Percentiles rank a stretch among this genome's conserved stretches.
phyloP scores from a whole-genome alignment of 2,329 filamentous ascomycete genomes.

The Claviceps monticola region DNA sequence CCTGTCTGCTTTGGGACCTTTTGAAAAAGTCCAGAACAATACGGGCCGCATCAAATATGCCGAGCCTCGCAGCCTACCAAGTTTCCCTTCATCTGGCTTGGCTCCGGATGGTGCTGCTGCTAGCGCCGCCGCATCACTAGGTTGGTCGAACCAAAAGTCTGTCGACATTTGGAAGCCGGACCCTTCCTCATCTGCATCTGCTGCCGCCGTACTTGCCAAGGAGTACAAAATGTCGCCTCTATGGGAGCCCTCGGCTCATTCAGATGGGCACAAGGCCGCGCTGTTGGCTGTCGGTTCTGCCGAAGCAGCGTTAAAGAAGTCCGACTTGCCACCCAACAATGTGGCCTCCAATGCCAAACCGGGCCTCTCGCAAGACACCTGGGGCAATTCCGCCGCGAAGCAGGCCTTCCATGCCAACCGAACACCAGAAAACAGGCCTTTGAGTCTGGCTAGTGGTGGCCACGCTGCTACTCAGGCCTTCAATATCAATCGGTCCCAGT shows the following conservation, averaged over 20 bases:
- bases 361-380: conserved; percentile 19
- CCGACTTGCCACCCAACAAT: neutral
- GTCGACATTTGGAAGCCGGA: conserved; percentile 54
- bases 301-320: conserved; percentile 16
- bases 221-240: conserved; percentile 31
- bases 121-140: conserved; percentile 59
- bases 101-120: conserved; percentile 45
- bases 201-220: conserved; percentile 29
- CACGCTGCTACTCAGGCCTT: conserved; percentile 25
- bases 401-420: conserved; percentile 42
- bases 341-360: conserved; percentile 2
- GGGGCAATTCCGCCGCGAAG: conserved; percentile 56
- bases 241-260: conserved; percentile 50
- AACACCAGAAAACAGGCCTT: conserved; percentile 7
- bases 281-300: conserved; percentile 41
- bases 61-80: conserved; percentile 57
- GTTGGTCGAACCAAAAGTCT: conserved; percentile 55
- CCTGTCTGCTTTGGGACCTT: neutral
- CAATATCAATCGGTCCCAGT: conserved; percentile 18
- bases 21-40: conserved; percentile 5
- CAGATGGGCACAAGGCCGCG: conserved; percentile 62
- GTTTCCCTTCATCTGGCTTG: conserved; percentile 56
- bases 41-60: conserved; percentile 52
- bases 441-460: conserved; percentile 12
- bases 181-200: conserved; percentile 35